Evolutionary conservation across 2,329 filamentous ascomycete species (phyloP).

Genomic region (Colletotrichum melonis): DNA sequence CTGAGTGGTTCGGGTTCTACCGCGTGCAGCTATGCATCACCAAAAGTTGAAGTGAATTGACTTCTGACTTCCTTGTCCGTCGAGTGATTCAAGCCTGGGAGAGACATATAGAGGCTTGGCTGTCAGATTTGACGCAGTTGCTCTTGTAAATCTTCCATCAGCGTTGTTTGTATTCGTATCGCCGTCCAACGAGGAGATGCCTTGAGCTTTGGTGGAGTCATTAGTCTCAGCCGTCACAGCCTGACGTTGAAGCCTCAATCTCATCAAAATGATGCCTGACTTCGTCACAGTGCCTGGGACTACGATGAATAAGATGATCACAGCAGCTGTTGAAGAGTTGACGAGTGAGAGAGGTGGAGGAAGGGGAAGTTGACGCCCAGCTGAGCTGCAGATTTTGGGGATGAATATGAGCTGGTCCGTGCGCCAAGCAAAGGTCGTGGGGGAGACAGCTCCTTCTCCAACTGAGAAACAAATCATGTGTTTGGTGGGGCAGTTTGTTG

Average conservation of each 20-base stretch:
- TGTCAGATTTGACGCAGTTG: background rate
- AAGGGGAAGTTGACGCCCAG: background rate
- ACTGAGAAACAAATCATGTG: background rate
- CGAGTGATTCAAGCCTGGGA: background rate
- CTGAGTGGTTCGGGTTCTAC: background rate
- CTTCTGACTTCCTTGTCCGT: background rate
- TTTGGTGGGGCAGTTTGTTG: slow-evolving; percentile 34
- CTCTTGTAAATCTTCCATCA: background rate
- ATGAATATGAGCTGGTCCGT: slow-evolving; percentile 8
- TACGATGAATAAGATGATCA: no score
- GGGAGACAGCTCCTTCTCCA: background rate
- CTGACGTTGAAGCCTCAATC: background rate
- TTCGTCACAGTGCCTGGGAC: background rate
- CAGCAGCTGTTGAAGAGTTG: background rate
- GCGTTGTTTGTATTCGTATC: background rate
- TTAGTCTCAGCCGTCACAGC: background rate
- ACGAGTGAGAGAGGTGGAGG: background rate
- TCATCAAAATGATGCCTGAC: background rate
- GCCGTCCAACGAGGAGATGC: background rate
- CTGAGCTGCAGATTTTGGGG: background rate
- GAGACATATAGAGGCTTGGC: slow-evolving; percentile 6
- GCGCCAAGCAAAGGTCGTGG: background rate
- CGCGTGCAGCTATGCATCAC: background rate
- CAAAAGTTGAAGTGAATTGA: background rate
- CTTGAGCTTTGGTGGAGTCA: background rate